A percentile compares a stretch with the other conserved stretches of the same genome.
phyloP scores from a whole-genome alignment of 352 stramenopile species.

The Phytophthora pseudosyringae region DNA sequence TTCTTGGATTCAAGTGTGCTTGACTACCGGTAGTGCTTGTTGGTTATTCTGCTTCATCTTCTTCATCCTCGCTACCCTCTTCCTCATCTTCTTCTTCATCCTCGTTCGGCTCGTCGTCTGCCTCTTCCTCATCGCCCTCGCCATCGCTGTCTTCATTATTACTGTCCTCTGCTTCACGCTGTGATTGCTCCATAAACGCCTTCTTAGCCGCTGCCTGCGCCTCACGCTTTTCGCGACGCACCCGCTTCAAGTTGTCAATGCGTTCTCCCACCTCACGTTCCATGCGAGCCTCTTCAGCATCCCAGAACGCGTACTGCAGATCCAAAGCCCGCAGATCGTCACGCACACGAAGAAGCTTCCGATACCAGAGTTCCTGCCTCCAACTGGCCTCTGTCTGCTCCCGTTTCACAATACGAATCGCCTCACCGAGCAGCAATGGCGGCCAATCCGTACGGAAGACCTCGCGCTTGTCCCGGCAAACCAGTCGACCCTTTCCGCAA shows the following conservation, averaged over 20 bases:
- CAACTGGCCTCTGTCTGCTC: conserved; percentile 33
- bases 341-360: conserved; percentile 63
- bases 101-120: conserved; percentile 20
- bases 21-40: background rate
- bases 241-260: conserved; percentile 57
- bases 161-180: conserved; percentile 22
- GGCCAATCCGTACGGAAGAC: conserved; percentile 63
- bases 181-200: conserved; percentile 59
- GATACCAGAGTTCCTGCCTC: conserved; percentile 54
- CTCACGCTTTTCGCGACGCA: conserved; percentile 60
- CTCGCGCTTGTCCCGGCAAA: conserved; percentile 50
- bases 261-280: conserved; percentile 49
- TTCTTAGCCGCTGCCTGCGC: conserved; percentile 59
- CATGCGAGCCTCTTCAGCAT: conserved; percentile 62
- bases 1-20: conserved; percentile 11
- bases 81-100: conserved; percentile 33
- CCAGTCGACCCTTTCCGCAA: conserved; percentile 51
- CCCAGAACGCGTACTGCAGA: conserved; percentile 64
- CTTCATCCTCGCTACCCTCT: conserved; percentile 30
- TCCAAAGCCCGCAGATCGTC: conserved; percentile 72
- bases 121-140: conserved; percentile 22
- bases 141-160: conserved; percentile 22
- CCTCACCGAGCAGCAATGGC: conserved; percentile 64
- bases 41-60: conserved; percentile 6
- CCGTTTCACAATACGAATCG: conserved; percentile 55